Conservation (phyloP, 2,329 filamentous ascomycete genomes). For the Diaporthe helianthi region DNA sequence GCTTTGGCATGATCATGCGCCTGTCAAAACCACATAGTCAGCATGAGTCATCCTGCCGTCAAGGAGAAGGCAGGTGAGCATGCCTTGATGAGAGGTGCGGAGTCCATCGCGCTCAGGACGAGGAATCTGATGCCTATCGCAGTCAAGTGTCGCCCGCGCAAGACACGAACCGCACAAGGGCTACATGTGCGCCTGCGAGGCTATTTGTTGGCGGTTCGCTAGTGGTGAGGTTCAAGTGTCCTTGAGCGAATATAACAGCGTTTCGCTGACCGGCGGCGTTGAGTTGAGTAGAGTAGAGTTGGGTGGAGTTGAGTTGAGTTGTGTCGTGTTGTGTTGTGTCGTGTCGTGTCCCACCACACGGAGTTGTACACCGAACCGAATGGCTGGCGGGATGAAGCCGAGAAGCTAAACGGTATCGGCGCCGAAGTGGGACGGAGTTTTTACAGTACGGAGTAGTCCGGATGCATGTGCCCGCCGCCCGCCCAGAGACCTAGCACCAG, state of each 20-base stretch:
- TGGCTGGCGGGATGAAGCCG: not conserved
- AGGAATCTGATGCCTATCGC: not conserved
- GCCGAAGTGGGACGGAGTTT: not conserved
- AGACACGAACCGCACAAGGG: conserved; percentile 9
- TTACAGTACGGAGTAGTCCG: too few relatives aligned
- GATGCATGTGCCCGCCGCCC: too few relatives aligned
- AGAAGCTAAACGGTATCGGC: not conserved
- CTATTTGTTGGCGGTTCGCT: not conserved
- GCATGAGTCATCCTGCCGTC: conserved; percentile 33
- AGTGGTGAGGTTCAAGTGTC: not conserved
- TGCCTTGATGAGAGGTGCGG: conserved; percentile 72
- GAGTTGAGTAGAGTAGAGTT: too few relatives aligned
- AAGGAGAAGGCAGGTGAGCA: conserved; percentile 28
- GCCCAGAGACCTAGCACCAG: not conserved
- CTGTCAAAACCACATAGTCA: conserved; percentile 51
- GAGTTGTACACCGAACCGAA: not conserved
- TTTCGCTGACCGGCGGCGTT: not conserved
- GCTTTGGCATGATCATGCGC: conserved; percentile 90
- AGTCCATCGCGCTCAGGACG: conserved; percentile 63
- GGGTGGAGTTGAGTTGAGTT: not conserved
- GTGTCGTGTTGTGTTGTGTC: not conserved
- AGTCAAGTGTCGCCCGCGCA: conserved; percentile 16
- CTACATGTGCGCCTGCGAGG: not conserved
- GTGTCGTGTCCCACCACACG: not conserved
- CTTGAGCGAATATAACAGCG: too few relatives aligned